phyloP scores from a whole-genome alignment of 805 yeast genomes.

The Kazachstania martiniae region DNA sequence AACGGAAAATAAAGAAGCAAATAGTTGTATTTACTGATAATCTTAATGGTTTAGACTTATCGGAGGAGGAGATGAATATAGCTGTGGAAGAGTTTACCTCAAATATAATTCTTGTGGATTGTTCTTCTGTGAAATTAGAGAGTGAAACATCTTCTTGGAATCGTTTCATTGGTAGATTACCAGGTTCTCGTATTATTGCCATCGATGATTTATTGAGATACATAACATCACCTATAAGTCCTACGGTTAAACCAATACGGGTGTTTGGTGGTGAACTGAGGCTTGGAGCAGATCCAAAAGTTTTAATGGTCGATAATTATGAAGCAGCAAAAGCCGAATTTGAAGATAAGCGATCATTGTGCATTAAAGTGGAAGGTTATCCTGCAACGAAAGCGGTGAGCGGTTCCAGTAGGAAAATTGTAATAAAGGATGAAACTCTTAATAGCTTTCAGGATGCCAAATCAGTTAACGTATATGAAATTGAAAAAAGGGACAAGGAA shows the following conservation, averaged over 20 bases:
- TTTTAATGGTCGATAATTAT: slow-evolving; percentile 1
- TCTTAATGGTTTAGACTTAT: slow-evolving; percentile 15
- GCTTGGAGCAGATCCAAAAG: slow-evolving; percentile 15
- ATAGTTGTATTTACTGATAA: slow-evolving; percentile 21
- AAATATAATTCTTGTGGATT: slow-evolving; percentile 16
- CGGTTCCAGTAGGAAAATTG: slow-evolving; percentile 15
- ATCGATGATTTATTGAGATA: slow-evolving; percentile 13
- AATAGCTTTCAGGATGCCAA: slow-evolving; percentile 2
- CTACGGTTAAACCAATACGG: slow-evolving; percentile 21
- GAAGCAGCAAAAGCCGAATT: slow-evolving; percentile 6
- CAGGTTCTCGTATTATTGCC: slow-evolving; percentile 9
- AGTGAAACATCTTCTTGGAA: slow-evolving; percentile 18
- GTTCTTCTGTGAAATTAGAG: slow-evolving; percentile 6
- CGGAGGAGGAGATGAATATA: slow-evolving; percentile 16
- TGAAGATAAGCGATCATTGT: slow-evolving; percentile 25
- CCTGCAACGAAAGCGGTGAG: slow-evolving; percentile 34
- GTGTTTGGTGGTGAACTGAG: slow-evolving; percentile 23
- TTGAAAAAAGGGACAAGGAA: slow-evolving; percentile 13
- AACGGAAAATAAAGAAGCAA: slow-evolving; percentile 16
- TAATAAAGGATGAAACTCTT: slow-evolving; percentile 7
- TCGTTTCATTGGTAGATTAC: slow-evolving; percentile 8
- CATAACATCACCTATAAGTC: slow-evolving; percentile 9
- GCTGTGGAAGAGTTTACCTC: slow-evolving; percentile 14
- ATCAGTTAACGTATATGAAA: slow-evolving; percentile 13
- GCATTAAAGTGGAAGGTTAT: slow-evolving; percentile 47